These are phyloP conservation scores for Pholiota molesta DNA, from an alignment of 768 basidiomycete species.

Conservation along the genomic window DNA sequence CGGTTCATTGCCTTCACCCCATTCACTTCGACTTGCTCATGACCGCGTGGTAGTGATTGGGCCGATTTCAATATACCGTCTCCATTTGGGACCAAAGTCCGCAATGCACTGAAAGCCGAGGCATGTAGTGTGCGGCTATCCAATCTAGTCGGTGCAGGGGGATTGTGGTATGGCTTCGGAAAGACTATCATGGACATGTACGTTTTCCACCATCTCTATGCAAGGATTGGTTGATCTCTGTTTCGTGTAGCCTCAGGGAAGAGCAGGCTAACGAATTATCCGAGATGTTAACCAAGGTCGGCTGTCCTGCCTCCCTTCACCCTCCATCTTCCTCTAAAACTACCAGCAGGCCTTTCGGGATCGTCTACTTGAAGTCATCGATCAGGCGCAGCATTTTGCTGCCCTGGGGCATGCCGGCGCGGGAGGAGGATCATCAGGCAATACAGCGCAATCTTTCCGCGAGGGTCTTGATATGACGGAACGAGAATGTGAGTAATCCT, in stretches of 20 bases:
- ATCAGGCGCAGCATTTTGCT: conserved; percentile 90
- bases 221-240: conserved; percentile 1
- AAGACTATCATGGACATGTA: conserved; percentile 85
- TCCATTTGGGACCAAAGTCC: conserved; percentile 75
- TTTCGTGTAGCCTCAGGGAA: conserved; percentile 65
- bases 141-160: conserved; percentile 82
- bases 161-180: conserved; percentile 93
- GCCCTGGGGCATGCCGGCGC: conserved; percentile 63
- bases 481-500: conserved; percentile 74
- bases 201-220: conserved; percentile 14
- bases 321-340: conserved; percentile 4
- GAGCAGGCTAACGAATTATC: conserved; percentile 74
- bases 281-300: conserved; percentile 66
- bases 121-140: conserved; percentile 83
- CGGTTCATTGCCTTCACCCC: conserved; percentile 17
- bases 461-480: conserved; percentile 95
- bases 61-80: conserved; percentile 85
- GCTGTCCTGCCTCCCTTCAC: conserved; percentile 4
- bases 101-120: conserved; percentile 89
- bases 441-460: conserved; percentile 74
- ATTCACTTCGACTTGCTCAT: conserved; percentile 2
- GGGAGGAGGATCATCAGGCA: conserved; percentile 52
- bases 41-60: conserved; percentile 64
- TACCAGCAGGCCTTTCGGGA: conserved; percentile 67
- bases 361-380: conserved; percentile 78